Evolutionary conservation across 73 alveolate species (phyloP), one percentile per base, ranked within the genome.

Genomic region (Paramecium biaurelia): DNA sequence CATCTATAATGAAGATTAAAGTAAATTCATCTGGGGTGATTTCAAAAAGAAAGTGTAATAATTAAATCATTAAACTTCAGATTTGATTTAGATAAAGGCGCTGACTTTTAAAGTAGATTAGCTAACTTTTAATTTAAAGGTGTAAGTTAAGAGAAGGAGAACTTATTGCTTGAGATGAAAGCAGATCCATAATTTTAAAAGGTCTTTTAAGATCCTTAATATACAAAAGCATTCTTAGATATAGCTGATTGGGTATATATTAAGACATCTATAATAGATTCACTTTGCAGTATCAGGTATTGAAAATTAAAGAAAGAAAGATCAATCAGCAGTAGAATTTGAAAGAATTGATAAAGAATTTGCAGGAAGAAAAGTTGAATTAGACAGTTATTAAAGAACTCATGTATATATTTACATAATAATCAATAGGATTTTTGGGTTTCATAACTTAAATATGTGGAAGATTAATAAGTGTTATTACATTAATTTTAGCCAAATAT

Each of bases 201-300:
- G 12, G 90, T 47, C 21, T 79, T 23, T 42, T 26, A 47, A 79
- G 90, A 79, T 45, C 90, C 90, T 43, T 11, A 18, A 18, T 79
- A 79, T 37, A 43, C 90, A 24, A 47, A 79, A 63, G 70, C 90
- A 21, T 79, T 79, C 5, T 45, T 79, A 12, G 90, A 79, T 10
- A 79, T 79, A 15, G 90, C 90, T 18, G 90, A 79, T 79, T 79
- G 90, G 90, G 90, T 79, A 79, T 24, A 14, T 43, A 43, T 72
- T 0, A 7, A 15, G n/a, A 72, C 10, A 15, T 14, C 23, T 7
- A 20, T 11, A 34, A 35, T 18, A 79, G 90, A 79, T 79, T 47
- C 90, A 79, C 56, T 79, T 30, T 79, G 76, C 90, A 4, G 90
- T 79, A 4, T 43, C 90, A n/a, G 90, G 90, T 23, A 79, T 79